A percentile compares a stretch with the other conserved stretches of the same genome.
phyloP scores from a whole-genome alignment of 805 yeast genomes.

The Candida vartiovaarae region DNA sequence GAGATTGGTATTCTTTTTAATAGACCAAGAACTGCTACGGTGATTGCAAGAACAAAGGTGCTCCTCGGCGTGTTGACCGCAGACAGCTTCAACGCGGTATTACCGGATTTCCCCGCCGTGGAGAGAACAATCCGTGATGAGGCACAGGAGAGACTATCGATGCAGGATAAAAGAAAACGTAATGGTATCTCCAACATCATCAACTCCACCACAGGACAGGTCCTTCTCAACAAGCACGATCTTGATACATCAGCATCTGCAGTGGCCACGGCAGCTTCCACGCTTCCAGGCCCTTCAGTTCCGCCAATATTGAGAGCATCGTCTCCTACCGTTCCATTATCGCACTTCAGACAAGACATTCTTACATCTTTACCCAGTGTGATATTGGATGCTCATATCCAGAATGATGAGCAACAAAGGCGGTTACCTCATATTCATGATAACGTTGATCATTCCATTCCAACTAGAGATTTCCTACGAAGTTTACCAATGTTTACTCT shows the following conservation, averaged over 20 bases:
- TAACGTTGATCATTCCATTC: slow-evolving; percentile 46
- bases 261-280: slow-evolving; percentile 27
- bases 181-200: slow-evolving; percentile 30
- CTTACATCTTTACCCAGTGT: slow-evolving; percentile 2
- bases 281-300: slow-evolving; percentile 34
- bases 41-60: slow-evolving; percentile 61
- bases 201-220: slow-evolving; percentile 9
- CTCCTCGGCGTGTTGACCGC: slow-evolving; percentile 62
- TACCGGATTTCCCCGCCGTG: slow-evolving; percentile 55
- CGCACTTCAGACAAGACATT: slow-evolving; percentile 1
- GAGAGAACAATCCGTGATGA: slow-evolving; percentile 70
- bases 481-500: slow-evolving; percentile 51
- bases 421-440: slow-evolving; percentile 24
- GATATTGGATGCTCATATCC: background rate
- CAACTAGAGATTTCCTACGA: slow-evolving; percentile 51
- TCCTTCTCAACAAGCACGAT: slow-evolving; percentile 1
- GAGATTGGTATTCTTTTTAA: slow-evolving; percentile 73
- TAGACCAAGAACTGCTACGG: slow-evolving; percentile 75
- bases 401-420: background rate
- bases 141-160: slow-evolving; percentile 68
- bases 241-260: slow-evolving; percentile 15
- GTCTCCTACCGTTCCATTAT: slow-evolving; percentile 1
- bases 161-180: slow-evolving; percentile 56
- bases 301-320: slow-evolving; percentile 25
- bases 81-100: slow-evolving; percentile 50